Base-by-base conservation (phyloP, 202 grass and related monocot genomes). In the Carex sylvatica region DNA sequence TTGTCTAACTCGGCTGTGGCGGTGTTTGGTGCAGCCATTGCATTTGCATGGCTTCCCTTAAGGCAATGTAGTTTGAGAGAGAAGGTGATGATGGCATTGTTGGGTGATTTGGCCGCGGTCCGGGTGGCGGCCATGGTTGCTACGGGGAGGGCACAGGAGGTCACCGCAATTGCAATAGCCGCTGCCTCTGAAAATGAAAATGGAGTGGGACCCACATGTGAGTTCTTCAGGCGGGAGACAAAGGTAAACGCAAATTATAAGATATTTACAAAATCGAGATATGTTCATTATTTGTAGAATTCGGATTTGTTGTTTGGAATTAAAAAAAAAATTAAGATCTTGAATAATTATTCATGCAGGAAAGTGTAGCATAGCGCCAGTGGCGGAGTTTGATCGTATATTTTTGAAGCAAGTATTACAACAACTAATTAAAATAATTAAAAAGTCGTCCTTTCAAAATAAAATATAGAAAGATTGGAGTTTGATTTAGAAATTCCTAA, bases 91-190 rank as follows among this genome's bases (percentile, higher is more conserved):
- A 23, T 79, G 61, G 75, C 24, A 36, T 51, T 69, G 6, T 81
- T 65, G 58, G 83, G 71, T 19, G 70, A 35, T 33, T 23, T 85
- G 52, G 81, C 83, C 3, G 64, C 15, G 4, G 89, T 61, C 15
- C 90, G 85, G 80, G 67, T 94, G 60, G 80, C 16, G 47, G 81
- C 60, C 49, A 91, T 89, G 89, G 76, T 87, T 70, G 87, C 81
- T 19, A 89, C 84, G 87, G 89, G 80, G 16, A 85, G 36, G 38
- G 83, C 76, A 18, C 92, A 94, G 83, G 87, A 91, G 71, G 42
- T 80, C 53, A 90, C 89, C 13, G 92, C 92, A 9, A 20, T 85
- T 40, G 33, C 85, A 23, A 78, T 94, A 0, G 76, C 61, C 15
- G 36, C 66, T 4, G 66, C 42, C 5, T 85, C 74, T 5, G 71